Base-by-base conservation (phyloP, 2,329 filamentous ascomycete species). In the Trichoderma arundinaceum region DNA sequence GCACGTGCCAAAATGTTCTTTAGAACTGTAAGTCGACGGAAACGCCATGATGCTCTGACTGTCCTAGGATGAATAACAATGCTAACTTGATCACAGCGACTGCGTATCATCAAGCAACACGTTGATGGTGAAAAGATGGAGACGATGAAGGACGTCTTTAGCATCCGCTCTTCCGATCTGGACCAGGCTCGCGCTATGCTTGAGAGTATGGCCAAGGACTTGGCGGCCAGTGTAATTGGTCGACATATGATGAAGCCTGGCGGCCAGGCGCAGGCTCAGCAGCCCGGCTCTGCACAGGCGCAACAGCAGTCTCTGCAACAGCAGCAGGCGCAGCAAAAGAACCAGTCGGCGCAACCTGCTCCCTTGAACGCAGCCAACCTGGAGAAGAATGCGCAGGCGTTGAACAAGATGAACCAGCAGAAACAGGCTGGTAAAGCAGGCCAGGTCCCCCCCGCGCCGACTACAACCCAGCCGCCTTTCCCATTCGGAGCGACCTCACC, bases 381-480 rank as follows among this genome's bases (percentile, higher is more conserved):
- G 48, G 82, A 84, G 69, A 85, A 85, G 72, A 82, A 85, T 69
- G 77, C 80, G 2, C 80, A 83, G 66, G 79, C 79, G 4, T 73
- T 81, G 65, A 83, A 73, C 69, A 83, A 85, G 67, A 75, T 79
- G 69, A 81, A 81, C 64, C 70, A 72, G 57, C 72, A 76, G 22
- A 79, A 77, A 65, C 64, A 67, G 32, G 60, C 79, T 39, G 82
- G 79, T 73, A 85, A 83, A 72, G 76, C 76, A 8, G 79, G 77
- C 8, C 81, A 84, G 67, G 76, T 83, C 0, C 85, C 86, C 3
- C 80, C 84, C 12, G 85, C 87, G 9, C 86, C 87, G 15, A 88
- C 84, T 0, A 82, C 82, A 1, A 72, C 82, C 13, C 84, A 87
- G 68, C 82, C 86, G 15, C 86, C 86, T 0, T 87, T 87, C 73